A percentile compares a stretch with the other conserved stretches of the same genome.
phyloP scores from a whole-genome alignment of 83 land plant species.

The Thuja plicata region DNA sequence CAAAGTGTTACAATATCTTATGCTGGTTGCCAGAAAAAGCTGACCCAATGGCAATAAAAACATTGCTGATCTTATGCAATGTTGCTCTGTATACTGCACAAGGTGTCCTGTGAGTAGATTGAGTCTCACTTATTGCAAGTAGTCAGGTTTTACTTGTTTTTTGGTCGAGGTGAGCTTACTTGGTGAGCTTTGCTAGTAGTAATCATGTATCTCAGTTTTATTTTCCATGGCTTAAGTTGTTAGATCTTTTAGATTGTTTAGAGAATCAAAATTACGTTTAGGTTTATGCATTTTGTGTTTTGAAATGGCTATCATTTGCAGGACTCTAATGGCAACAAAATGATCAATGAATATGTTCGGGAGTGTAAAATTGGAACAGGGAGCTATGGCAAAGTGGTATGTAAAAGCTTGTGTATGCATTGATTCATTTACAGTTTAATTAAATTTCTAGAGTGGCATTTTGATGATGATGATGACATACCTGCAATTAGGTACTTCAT shows the following conservation, averaged over 20 bases:
- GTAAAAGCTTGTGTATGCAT: slow-evolving; percentile 5
- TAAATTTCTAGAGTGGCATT: not conserved
- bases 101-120: not conserved
- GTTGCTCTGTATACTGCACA: too few relatives aligned
- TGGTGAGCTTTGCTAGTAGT: not conserved
- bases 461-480: not conserved
- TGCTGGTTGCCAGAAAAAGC: too few relatives aligned
- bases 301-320: not conserved
- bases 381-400: slow-evolving; percentile 97
- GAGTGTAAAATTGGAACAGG: slow-evolving; percentile 83
- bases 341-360: slow-evolving; percentile 88
- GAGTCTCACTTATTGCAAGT: not conserved
- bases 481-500: slow-evolving; percentile 66
- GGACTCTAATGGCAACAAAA: slow-evolving; percentile 67
- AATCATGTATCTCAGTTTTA: not conserved
- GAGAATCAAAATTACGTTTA: not conserved
- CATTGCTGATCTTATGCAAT: too few relatives aligned
- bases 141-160: not conserved
- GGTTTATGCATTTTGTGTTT: not conserved
- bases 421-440: not conserved
- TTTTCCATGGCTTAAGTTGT: not conserved
- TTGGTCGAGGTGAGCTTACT: not conserved
- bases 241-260: not conserved
- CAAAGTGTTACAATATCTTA: too few relatives aligned
- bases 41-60: too few relatives aligned